phyloP scores from a whole-genome alignment of 192 early-diverging fungal genomes.

The Dimargaris cristalligena region DNA sequence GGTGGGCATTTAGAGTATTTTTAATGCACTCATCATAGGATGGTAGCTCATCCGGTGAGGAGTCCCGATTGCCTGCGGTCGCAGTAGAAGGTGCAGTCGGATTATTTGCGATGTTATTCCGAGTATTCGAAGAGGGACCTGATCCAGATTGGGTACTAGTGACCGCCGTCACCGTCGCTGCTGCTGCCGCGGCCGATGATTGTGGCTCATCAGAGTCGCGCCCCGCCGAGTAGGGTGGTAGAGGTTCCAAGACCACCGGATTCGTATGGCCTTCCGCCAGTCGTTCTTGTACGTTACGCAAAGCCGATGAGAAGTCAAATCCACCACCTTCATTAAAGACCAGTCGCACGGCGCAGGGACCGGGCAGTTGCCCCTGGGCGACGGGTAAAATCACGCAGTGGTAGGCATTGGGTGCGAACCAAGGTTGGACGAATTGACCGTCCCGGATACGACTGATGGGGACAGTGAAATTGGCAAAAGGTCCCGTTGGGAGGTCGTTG shows the following conservation, averaged over 20 bases:
- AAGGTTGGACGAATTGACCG: constrained; percentile 6
- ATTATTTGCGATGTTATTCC: no score
- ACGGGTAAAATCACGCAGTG: not conserved
- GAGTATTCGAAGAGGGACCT: no score
- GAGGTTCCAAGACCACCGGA: not conserved
- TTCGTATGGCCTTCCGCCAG: not conserved
- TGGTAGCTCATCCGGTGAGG: no score
- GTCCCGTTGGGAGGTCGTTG: not conserved
- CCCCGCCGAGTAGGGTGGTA: constrained; percentile 1
- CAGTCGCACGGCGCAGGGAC: not conserved
- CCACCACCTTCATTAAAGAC: constrained; percentile 8
- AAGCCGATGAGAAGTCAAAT: not conserved
- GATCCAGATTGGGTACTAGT: no score
- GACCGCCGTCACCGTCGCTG: no score
- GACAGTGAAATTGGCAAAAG: not conserved
- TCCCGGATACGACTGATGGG: not conserved
- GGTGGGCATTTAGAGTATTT: no score
- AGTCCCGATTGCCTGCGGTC: no score
- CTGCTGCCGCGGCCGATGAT: no score
- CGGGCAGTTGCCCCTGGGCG: not conserved
- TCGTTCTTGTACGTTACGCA: not conserved
- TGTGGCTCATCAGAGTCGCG: no score
- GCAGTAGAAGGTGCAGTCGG: no score
- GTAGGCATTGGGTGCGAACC: not conserved
- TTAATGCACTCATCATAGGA: no score